phyloP scores from a whole-genome alignment of 495 filamentous ascomycete genomes.

The Xylaria flabelliformis region DNA sequence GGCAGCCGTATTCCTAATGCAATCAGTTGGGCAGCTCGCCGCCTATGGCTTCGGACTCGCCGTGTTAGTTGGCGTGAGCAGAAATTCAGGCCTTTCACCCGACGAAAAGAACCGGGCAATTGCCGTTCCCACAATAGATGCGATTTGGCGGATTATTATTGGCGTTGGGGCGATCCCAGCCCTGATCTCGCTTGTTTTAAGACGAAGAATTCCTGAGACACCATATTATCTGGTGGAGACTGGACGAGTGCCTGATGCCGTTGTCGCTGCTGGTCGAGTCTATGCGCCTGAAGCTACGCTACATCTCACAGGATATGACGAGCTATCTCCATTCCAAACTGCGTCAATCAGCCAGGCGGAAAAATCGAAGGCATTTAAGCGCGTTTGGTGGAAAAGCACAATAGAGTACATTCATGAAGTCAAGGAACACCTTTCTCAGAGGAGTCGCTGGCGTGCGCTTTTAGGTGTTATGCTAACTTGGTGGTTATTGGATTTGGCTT shows the following conservation, averaged over 20 bases:
- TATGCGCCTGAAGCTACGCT: slow-evolving; percentile 41
- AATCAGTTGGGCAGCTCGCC: slow-evolving; percentile 68
- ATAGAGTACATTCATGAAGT: slow-evolving; percentile 30
- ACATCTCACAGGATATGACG: slow-evolving; percentile 23
- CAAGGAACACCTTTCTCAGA: slow-evolving; percentile 52
- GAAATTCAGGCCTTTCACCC: slow-evolving; percentile 46
- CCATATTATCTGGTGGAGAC: slow-evolving; percentile 53
- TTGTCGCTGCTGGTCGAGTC: slow-evolving; percentile 36
- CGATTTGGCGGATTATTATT: slow-evolving; percentile 66
- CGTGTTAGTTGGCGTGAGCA: slow-evolving; percentile 59
- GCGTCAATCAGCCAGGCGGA: slow-evolving; percentile 28
- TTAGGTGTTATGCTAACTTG: slow-evolving; percentile 67
- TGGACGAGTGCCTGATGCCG: slow-evolving; percentile 31
- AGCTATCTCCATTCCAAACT: slow-evolving; percentile 8
- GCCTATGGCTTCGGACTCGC: slow-evolving; percentile 49
- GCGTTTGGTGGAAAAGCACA: slow-evolving; percentile 18
- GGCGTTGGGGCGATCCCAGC: slow-evolving; percentile 68
- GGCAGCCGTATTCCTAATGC: slow-evolving; percentile 70
- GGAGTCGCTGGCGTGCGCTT: slow-evolving; percentile 45
- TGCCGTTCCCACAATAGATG: slow-evolving; percentile 40
- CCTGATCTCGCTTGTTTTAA: slow-evolving; percentile 61
- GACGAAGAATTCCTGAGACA: slow-evolving; percentile 68
- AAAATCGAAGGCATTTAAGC: slow-evolving; percentile 27
- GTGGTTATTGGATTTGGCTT: slow-evolving; percentile 64
- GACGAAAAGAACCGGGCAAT: slow-evolving; percentile 58